Evolutionary conservation across 2,329 filamentous ascomycete species (phyloP), one percentile per base, ranked within the genome.

Genomic region (Pseudonectria foliicola): DNA sequence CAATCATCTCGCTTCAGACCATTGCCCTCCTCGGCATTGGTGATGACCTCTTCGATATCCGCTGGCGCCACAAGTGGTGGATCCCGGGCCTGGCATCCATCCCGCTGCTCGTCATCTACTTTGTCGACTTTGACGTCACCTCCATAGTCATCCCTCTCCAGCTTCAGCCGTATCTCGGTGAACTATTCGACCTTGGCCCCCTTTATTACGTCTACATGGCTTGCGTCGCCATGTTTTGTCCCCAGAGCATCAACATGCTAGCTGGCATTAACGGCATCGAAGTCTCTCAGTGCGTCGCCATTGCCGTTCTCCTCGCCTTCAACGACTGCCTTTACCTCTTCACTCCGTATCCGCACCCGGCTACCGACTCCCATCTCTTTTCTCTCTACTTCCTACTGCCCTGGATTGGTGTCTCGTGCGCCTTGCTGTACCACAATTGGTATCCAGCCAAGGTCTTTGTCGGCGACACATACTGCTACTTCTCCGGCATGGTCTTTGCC

Each of bases 211-310:
- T 82, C 54, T 98, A 96, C 71, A 98, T 98, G 92, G 86, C 87
- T 34, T 82, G 85, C 37, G 76, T 98, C 48, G 85, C 90, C 57
- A 98, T 98, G 61, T 98, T 98, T 68, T 94, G 88, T 49, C 89
- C 92, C 6, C 96, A 98, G 66, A 88, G 87, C 61, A 98, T 98
- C 75, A 98, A 98, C 69, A 98, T 98, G 65, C 71, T 98, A n/a
- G 92, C 92, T 0, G 92, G 92, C n/a, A 86, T 98, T 62, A 98
- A 98, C 61, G 92, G 92, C 36, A 92, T 98, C 58, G 92, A 98
- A 61, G 92, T 96, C 36, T 80, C 84, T 10, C 92, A 98, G 64
- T 95, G 88, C 40, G 70, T 98, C 43, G 85, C 95, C 44, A 86
- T 98, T 56, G 90, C 89, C 16, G 61, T 80, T 34, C 74, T 96